Conservation (phyloP, 2,329 filamentous ascomycete genomes). For the Pseudogymnoascus sp. region DNA sequence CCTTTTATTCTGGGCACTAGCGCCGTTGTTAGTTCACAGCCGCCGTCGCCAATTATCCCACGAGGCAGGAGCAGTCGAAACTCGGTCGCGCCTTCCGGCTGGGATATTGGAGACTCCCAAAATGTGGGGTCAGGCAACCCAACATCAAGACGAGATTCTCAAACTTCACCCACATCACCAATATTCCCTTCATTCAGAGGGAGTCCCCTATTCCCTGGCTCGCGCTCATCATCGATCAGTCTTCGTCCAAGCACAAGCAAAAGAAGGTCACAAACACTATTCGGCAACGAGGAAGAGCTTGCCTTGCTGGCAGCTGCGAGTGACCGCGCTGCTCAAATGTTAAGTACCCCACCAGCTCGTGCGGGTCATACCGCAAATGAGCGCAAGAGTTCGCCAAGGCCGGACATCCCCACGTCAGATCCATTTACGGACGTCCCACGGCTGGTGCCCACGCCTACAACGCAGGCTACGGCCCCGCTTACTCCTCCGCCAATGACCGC, state of each 20-base stretch:
- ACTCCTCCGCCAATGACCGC: conserved; percentile 2
- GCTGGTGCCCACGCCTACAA: neutral
- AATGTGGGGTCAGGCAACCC: neutral
- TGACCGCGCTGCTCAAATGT: neutral
- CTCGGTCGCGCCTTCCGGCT: neutral
- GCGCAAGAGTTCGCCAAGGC: neutral
- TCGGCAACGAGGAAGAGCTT: neutral
- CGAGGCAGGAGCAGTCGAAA: conserved; percentile 1
- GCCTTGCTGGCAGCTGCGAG: neutral
- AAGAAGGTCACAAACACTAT: neutral
- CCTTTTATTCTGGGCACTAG: neutral
- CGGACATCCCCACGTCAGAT: neutral
- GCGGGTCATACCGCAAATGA: neutral
- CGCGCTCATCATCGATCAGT: neutral
- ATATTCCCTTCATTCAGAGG: conserved; percentile 3
- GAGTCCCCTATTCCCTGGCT: neutral
- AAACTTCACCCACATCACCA: conserved; percentile 3
- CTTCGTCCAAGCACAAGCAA: neutral
- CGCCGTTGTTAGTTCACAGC: neutral
- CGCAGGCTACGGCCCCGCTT: neutral
- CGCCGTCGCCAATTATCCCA: neutral
- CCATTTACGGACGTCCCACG: neutral
- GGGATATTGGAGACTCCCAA: neutral
- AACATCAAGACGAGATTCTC: neutral
- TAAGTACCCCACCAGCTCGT: neutral